Percentiles rank a stretch among this genome's conserved stretches.
phyloP scores from a whole-genome alignment of 371 early-diverging fungal genomes.

The Capillidium rhysosporum region DNA sequence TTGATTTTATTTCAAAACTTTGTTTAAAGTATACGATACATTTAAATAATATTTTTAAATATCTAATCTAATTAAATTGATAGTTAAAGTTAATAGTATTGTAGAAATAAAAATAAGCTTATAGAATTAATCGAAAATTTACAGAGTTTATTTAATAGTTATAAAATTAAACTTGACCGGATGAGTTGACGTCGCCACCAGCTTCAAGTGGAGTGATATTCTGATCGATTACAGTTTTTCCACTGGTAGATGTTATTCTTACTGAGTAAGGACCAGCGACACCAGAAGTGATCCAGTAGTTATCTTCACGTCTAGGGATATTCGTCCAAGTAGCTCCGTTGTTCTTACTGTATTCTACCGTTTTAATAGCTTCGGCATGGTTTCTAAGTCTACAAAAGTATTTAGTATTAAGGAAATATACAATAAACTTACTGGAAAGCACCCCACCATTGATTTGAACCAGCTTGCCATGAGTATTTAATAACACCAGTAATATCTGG shows the following conservation, averaged over 20 bases:
- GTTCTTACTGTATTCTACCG: not conserved
- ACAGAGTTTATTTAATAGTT: not conserved
- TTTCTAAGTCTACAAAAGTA: not conserved
- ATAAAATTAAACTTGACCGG: conserved; percentile 1
- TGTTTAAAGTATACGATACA: too few relatives aligned
- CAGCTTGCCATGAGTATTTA: conserved; percentile 1
- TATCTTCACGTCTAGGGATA: conserved; percentile 1
- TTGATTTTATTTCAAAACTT: too few relatives aligned
- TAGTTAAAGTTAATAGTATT: too few relatives aligned
- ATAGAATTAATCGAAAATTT: not conserved
- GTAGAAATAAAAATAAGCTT: not conserved
- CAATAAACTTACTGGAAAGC: conserved; percentile 3
- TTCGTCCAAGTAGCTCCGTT: not conserved
- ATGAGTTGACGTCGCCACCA: not conserved
- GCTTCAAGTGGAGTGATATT: not conserved
- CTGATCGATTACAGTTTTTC: not conserved
- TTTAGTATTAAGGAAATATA: not conserved
- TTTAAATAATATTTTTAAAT: too few relatives aligned
- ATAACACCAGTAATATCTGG: not conserved
- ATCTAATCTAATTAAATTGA: too few relatives aligned
- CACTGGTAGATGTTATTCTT: not conserved
- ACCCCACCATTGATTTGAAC: conserved; percentile 4
- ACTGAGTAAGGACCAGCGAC: not conserved
- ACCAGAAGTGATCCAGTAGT: conserved; percentile 2
- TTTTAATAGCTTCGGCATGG: not conserved